Evolutionary conservation across 2,329 filamentous ascomycete species (phyloP).

Genomic region (Apiospora sp.): DNA sequence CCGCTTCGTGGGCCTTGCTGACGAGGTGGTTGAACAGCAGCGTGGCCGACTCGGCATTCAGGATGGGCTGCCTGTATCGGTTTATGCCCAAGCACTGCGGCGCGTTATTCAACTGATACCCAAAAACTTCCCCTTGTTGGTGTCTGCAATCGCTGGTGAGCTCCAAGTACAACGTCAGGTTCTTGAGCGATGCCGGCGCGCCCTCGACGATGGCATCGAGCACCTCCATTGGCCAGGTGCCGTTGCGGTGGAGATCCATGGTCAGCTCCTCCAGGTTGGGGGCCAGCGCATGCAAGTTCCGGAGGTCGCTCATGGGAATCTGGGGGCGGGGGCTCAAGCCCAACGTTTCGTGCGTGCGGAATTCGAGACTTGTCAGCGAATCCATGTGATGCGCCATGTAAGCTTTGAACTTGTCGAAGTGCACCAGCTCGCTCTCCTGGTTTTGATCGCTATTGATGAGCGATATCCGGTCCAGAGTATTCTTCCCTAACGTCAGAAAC

Average conservation of each 20-base stretch:
- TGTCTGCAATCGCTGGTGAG: background rate
- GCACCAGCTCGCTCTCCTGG: background rate
- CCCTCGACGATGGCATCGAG: slow-evolving; percentile 3
- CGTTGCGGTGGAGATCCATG: background rate
- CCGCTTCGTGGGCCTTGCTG: background rate
- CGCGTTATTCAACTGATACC: background rate
- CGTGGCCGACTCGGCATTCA: background rate
- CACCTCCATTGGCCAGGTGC: background rate
- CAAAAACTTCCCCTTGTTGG: background rate
- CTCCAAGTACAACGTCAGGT: background rate
- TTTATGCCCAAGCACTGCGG: background rate
- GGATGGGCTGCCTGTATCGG: background rate
- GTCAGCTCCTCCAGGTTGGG: slow-evolving; percentile 1
- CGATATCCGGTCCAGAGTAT: background rate
- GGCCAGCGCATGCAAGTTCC: background rate
- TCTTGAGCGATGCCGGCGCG: background rate
- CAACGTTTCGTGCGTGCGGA: background rate
- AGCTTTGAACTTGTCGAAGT: background rate
- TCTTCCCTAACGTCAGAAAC: background rate
- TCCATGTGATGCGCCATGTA: background rate
- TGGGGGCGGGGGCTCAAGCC: background rate
- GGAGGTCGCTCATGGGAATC: background rate
- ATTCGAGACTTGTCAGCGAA: background rate
- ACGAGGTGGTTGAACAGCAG: background rate
- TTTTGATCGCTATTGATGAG: background rate